Base-by-base conservation (phyloP, 306 rosid species). In the Citrullus mucosospermus region DNA sequence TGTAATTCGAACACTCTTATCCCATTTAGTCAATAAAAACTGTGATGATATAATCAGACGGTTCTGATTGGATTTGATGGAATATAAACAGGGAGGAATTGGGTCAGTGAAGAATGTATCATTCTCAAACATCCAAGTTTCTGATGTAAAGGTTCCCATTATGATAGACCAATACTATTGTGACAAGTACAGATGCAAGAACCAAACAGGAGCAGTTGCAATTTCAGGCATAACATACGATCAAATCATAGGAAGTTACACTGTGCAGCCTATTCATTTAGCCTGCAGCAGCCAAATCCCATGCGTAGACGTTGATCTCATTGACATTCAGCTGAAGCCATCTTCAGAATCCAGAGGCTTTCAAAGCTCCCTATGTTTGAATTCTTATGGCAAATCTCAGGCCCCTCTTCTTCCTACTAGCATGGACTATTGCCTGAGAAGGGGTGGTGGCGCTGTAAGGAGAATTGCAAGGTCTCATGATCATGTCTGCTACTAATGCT, bases 31-130 rank as follows among this genome's bases (percentile, higher is more conserved):
- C 20, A 54, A 54, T 15, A 54, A 54, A 54, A 54, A 46, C 18
- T 51, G 56, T 4, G 56, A 51, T 15, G 18, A 56, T 56, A 56
- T 28, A 56, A n/a, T 17, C 38, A 2, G 38, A 60, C 66, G 7
- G 66, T 60, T 28, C 15, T 60, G 66, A 62, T 62, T 62, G 39
- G 39, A 14, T 62, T 32, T 65, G 71, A 16, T 65, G 18, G 44
- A 43, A 66, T 63, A 48, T 72, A 10, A 41, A 43, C 76, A 95
- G 98, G 98, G 98, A n/a, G 98, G 97, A 43, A 79, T 75, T 63
- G 98, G 98, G n/a, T 81, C 88, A 34, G 97, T 92, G 65, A 95
- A 88, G 82, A 95, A 95, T 80, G 96, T 95, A 74, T 66, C 97
- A 68, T 95, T 95, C 83, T 87, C 95, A 68, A 90, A 92, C 75